Conservation (phyloP, 352 stramenopile genomes). For the Phytophthora sp. region DNA sequence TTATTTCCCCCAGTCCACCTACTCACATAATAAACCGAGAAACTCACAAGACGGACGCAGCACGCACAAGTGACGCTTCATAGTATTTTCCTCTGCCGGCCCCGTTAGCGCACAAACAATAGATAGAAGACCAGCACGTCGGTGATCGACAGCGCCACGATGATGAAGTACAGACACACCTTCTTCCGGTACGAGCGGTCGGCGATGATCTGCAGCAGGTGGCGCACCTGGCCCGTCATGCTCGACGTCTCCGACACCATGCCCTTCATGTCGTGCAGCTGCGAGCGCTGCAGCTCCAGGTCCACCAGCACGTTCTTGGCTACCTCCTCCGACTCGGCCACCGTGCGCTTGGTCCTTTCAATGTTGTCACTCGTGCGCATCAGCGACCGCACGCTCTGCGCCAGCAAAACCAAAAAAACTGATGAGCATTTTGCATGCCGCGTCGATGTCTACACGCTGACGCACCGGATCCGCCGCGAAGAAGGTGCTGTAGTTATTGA, state of each 20-base stretch:
- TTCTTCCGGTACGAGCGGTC: slow-evolving; percentile 77
- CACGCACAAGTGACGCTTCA: background rate
- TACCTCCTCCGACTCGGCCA: slow-evolving; percentile 71
- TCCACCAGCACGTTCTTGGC: slow-evolving; percentile 81
- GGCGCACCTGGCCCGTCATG: slow-evolving; percentile 70
- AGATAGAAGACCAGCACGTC: slow-evolving; percentile 86
- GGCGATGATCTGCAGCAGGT: slow-evolving; percentile 74
- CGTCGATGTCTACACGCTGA: background rate
- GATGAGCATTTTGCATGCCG: no score
- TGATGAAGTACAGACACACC: slow-evolving; percentile 71
- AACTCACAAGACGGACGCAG: slow-evolving; percentile 12
- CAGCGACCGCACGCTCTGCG: slow-evolving; percentile 64
- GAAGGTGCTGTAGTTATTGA: slow-evolving; percentile 84
- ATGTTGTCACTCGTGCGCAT: slow-evolving; percentile 80
- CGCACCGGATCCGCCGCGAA: slow-evolving; percentile 55
- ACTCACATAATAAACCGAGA: slow-evolving; percentile 37
- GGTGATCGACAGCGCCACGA: slow-evolving; percentile 65
- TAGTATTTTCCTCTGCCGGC: slow-evolving; percentile 7
- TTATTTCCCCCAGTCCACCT: slow-evolving; percentile 40
- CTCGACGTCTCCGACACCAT: slow-evolving; percentile 77
- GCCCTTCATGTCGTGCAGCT: slow-evolving; percentile 83
- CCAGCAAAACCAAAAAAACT: background rate
- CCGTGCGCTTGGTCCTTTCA: slow-evolving; percentile 64
- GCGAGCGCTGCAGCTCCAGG: slow-evolving; percentile 76
- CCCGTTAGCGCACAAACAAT: slow-evolving; percentile 70